These are phyloP conservation scores for Phyllosticta capitalensis DNA, from an alignment of 2,329 filamentous ascomycete species.

Conservation along the genomic window DNA sequence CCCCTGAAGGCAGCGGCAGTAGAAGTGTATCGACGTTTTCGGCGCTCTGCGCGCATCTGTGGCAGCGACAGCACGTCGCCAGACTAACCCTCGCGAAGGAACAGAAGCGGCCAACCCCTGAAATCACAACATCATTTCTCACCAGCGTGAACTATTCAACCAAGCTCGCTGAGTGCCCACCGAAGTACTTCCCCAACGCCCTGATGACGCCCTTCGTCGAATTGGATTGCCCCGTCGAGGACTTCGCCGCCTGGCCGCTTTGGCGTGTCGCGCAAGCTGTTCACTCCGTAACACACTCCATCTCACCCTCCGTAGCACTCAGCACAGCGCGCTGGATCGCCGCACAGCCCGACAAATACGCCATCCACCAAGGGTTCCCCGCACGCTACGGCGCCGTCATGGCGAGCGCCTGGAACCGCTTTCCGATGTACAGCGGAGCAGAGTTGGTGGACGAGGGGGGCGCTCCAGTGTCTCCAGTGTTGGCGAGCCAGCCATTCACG, in stretches of 20 bases:
- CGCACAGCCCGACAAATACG: neutral
- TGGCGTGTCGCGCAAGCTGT: neutral
- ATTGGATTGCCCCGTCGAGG: neutral
- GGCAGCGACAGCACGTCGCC: neutral
- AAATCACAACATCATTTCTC: neutral
- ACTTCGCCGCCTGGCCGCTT: neutral
- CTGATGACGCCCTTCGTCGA: neutral
- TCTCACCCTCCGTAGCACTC: neutral
- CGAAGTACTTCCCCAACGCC: neutral
- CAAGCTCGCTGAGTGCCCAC: neutral
- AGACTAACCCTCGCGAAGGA: neutral
- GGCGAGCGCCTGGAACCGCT: slow-evolving; percentile 3
- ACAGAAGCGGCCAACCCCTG: neutral
- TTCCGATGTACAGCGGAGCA: neutral
- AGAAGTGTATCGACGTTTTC: neutral
- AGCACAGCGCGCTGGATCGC: neutral
- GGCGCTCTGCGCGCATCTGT: neutral
- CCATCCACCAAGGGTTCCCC: neutral
- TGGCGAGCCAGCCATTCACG: slow-evolving; percentile 3
- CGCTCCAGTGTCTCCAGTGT: neutral
- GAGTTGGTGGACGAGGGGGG: neutral
- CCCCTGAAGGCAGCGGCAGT: neutral
- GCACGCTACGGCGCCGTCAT: neutral
- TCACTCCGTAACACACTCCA: neutral
- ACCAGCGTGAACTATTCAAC: neutral